Evolutionary conservation across 163 green algal species (phyloP), one percentile per base, ranked within the genome.

Genomic region (Scenedesmus sp.): DNA sequence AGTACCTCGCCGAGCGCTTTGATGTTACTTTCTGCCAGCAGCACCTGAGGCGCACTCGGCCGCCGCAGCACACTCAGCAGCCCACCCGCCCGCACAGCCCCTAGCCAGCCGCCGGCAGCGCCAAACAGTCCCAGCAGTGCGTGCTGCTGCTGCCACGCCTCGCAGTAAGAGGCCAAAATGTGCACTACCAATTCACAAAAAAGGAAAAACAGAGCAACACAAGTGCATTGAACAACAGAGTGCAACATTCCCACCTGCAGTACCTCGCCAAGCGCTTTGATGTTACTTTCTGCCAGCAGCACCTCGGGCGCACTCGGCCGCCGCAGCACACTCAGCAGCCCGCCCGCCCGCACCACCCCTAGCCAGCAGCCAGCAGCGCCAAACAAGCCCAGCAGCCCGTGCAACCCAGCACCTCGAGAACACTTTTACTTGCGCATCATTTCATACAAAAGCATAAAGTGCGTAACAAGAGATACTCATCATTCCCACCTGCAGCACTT

Each of bases 61-160:
- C 20, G 82, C 46, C 93, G 90, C 88, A 96, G 89, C 87, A 93
- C 62, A 16, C 20, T 85, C 73, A 95, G 89, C 89, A 94, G 59
- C 26, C 76, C 70, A 57, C 93, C 92, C 54, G 89, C 91, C 23
- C 93, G 79, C 7, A 94, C 15, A 1, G 10, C 1, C 8, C 73
- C 85, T 6, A 93, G 10, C 83, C 59, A 83, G 54, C 55, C 74
- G 16, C 84, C 62, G 8, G 67, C 7, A 18, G 62, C 82, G 13
- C 62, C 26, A 46, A 26, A 88, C 70, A 95, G 88, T 10, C 56
- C 82, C 20, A 96, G 88, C 54, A 90, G 87, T 16, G 88, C 73
- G 91, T 96, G 94, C 57, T 86, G 93, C 74, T 93, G 88, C 1
- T 86, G 67, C 94, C 94, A 96, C n/a, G 84, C 66, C 20, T 93